Base-by-base conservation (phyloP, 163 green algal genomes). In the Chloromonas sp. region DNA sequence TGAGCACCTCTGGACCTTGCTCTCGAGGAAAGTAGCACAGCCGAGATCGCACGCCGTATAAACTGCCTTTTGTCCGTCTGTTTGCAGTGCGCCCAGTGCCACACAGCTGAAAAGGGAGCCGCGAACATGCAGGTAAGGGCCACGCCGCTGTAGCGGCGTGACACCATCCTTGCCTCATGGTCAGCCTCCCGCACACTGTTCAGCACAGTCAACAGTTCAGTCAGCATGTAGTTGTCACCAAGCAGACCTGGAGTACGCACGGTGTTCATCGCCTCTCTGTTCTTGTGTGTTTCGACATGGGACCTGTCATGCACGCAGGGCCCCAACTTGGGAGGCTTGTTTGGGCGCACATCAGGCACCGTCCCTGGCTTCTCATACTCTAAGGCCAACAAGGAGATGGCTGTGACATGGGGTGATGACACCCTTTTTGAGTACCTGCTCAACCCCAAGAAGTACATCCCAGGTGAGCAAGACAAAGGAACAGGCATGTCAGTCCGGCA, bases 351-450 rank as follows among this genome's bases (percentile, higher is more conserved):
- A 14, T 91, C 87, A 0, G 87, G 85, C 81, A 86, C 87, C 2
- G 91, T 89, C 1, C 89, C 95, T 58, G 97, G 97, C 81, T 99
- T 98, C 88, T 93, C 95, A 2, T 99, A 99, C 92, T 97, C 92
- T 62, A 97, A 98, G 90, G 97, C 97, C 58, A 99, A 99, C 93
- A 99, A 98, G 91, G 96, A 98, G 91, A 97, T 95, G 87, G 95
- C 89, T n/a, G 89, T 94, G 2, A 89, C 88, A n/a, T 99, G 97
- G 97, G 85, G 81, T 15, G 97, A 99, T 90, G 89, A 96, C 1
- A 98, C 97, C 0, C 91, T 99, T 70, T 99, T 98, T 87, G 97
- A 85, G 11, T 85, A 90, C 84, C 82, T 90, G 13, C 82, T 90
- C 61, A 90, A 90, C 87, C 97, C 97, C 84, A 99, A 99, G 93